These are phyloP conservation scores for Pseudogymnoascus sp. DNA, from an alignment of 2,329 filamentous ascomycete genomes.

Conservation along the genomic window DNA sequence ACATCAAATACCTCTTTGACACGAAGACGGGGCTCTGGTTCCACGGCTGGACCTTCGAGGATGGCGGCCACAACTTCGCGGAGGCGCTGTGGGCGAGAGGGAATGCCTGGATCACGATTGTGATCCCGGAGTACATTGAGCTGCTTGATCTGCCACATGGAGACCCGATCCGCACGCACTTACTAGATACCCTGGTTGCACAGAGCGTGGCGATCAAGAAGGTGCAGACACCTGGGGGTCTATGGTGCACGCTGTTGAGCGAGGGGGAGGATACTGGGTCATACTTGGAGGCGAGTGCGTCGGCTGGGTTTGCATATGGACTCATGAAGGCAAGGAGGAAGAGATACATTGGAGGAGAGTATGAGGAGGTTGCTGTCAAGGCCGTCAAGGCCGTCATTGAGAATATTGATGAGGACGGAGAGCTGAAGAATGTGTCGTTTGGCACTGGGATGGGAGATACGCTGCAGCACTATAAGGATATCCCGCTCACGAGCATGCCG, in stretches of 20 bases:
- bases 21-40: conserved; percentile 66
- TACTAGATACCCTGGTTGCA: conserved; percentile 58
- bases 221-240: conserved; percentile 55
- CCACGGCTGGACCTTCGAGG: conserved; percentile 75
- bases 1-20: conserved; percentile 75
- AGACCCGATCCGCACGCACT: conserved; percentile 51
- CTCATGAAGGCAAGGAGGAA: conserved; percentile 68
- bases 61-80: conserved; percentile 58
- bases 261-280: conserved; percentile 59
- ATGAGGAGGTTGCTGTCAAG: conserved; percentile 54
- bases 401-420: conserved; percentile 60
- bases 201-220: conserved; percentile 60
- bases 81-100: conserved; percentile 52
- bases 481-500: conserved; percentile 72
- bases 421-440: conserved; percentile 69
- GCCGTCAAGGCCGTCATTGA: conserved; percentile 62
- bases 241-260: conserved; percentile 72
- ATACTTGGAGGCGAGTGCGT: conserved; percentile 71
- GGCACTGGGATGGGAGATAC: conserved; percentile 71
- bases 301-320: conserved; percentile 74
- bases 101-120: conserved; percentile 74
- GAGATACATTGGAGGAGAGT: conserved; percentile 59
- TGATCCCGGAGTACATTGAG: conserved; percentile 76
- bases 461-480: conserved; percentile 71
- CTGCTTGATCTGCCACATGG: conserved; percentile 53